A percentile compares a stretch with the other conserved stretches of the same genome.
These are phyloP conservation scores for Fusarium keratoplasticum DNA, from an alignment of 2,329 filamentous ascomycete genomes.

Conservation along the genomic window DNA sequence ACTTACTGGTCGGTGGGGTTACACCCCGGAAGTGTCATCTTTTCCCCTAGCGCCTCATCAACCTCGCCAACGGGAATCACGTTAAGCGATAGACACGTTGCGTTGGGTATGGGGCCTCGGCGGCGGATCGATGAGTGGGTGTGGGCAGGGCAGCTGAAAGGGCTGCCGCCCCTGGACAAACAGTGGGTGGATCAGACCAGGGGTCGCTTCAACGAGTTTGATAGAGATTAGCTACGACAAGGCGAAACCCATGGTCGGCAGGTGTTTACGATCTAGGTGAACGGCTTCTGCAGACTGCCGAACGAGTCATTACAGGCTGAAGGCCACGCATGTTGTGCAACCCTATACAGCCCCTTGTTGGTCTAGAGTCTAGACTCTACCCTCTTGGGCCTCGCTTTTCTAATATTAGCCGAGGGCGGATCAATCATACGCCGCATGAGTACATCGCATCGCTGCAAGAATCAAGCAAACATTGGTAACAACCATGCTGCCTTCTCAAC, in stretches of 20 bases:
- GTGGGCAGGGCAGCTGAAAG: background rate
- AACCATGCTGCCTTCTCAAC: background rate
- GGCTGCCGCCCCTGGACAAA: background rate
- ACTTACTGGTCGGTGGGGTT: background rate
- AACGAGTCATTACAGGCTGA: background rate
- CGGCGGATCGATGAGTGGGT: background rate
- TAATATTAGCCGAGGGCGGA: slow-evolving; percentile 19
- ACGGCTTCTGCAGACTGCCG: background rate
- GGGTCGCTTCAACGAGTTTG: background rate
- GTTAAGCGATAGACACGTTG: slow-evolving; percentile 5
- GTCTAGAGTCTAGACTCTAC: background rate
- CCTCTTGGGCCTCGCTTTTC: slow-evolving; percentile 12
- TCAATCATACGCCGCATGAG: slow-evolving; percentile 24
- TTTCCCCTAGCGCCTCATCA: background rate
- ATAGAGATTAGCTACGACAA: background rate
- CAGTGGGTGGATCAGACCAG: background rate
- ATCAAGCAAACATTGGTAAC: slow-evolving; percentile 15
- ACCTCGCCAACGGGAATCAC: slow-evolving; percentile 20
- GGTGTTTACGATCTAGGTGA: background rate
- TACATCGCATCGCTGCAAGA: slow-evolving; percentile 24
- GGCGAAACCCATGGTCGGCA: background rate
- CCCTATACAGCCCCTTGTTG: background rate
- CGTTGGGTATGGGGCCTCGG: background rate
- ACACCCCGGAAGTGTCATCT: background rate
- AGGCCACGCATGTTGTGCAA: background rate